phyloP scores from a whole-genome alignment of 1,139 yeast species.

The Suhomyces taliae region DNA sequence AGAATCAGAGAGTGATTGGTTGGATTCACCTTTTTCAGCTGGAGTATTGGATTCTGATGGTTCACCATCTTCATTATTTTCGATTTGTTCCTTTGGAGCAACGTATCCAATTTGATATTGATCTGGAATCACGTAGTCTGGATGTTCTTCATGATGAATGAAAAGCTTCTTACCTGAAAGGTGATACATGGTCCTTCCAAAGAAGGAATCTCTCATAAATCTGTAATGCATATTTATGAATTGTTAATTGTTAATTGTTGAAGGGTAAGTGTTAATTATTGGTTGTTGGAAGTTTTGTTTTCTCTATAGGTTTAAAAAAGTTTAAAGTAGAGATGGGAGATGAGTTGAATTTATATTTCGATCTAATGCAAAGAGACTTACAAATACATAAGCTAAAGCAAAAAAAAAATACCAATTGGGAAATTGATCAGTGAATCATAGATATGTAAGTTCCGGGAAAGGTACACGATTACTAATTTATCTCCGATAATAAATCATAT shows the following conservation, averaged over 20 bases:
- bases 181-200: conserved; percentile 35
- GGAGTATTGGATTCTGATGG: background rate
- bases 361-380: too few relatives aligned
- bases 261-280: background rate
- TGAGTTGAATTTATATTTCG: too few relatives aligned
- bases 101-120: conserved; percentile 21
- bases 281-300: background rate
- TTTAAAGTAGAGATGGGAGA: too few relatives aligned
- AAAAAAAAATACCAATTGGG: too few relatives aligned
- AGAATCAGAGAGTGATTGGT: background rate
- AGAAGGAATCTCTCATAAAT: conserved; percentile 35
- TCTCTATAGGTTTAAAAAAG: too few relatives aligned
- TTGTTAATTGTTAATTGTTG: too few relatives aligned
- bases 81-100: conserved; percentile 1
- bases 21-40: conserved; percentile 1
- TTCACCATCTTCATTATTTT: background rate
- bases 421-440: too few relatives aligned
- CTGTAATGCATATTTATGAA: conserved; percentile 6
- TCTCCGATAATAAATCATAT: too few relatives aligned
- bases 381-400: too few relatives aligned
- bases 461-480: too few relatives aligned
- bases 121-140: conserved; percentile 34
- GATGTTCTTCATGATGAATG: conserved; percentile 31
- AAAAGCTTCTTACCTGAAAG: conserved; percentile 31
- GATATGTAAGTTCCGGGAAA: too few relatives aligned